Evolutionary conservation across 2,329 filamentous ascomycete genomes (phyloP).

Genomic region (Pseudocercospora crystallina): DNA sequence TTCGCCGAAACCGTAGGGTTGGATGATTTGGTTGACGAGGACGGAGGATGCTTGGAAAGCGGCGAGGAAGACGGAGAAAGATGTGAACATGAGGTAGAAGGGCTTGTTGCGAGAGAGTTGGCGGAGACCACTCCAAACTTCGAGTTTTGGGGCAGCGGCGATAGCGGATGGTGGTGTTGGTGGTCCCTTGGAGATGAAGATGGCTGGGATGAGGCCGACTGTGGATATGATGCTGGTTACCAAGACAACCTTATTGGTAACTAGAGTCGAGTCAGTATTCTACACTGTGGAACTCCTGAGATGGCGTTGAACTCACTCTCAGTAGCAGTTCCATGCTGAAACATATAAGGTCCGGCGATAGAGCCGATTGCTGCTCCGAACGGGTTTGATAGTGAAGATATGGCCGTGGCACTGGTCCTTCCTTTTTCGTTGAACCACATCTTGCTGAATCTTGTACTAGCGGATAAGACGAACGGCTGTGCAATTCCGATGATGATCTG

Average conservation of each 20-base stretch:
- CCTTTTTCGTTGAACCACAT: conserved; percentile 88
- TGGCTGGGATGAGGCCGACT: conserved; percentile 66
- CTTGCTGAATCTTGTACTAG: conserved; percentile 85
- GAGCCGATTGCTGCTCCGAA: conserved; percentile 53
- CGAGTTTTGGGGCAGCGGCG: conserved; percentile 48
- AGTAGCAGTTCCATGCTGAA: neutral
- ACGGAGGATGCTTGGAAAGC: conserved; percentile 88
- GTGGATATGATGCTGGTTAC: conserved; percentile 31
- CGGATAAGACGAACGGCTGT: conserved; percentile 83
- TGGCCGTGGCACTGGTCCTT: conserved; percentile 80
- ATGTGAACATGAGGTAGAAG: conserved; percentile 75
- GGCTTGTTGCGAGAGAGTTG: conserved; percentile 45
- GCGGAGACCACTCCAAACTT: conserved; percentile 56
- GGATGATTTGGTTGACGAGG: conserved; percentile 80
- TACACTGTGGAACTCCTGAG: neutral
- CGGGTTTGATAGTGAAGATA: conserved; percentile 80
- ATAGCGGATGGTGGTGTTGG: conserved; percentile 73
- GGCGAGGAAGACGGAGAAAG: conserved; percentile 78
- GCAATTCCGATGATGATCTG: conserved; percentile 76
- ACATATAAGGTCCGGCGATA: conserved; percentile 4
- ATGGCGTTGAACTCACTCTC: neutral
- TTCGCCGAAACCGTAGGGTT: conserved; percentile 75
- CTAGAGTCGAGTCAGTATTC: neutral
- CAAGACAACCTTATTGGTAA: neutral
- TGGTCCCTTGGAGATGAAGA: conserved; percentile 73